Evolutionary conservation across 345 rosid genomes (phyloP), one percentile per base, ranked within the genome.

Genomic region (Cardamine resedifolia): DNA sequence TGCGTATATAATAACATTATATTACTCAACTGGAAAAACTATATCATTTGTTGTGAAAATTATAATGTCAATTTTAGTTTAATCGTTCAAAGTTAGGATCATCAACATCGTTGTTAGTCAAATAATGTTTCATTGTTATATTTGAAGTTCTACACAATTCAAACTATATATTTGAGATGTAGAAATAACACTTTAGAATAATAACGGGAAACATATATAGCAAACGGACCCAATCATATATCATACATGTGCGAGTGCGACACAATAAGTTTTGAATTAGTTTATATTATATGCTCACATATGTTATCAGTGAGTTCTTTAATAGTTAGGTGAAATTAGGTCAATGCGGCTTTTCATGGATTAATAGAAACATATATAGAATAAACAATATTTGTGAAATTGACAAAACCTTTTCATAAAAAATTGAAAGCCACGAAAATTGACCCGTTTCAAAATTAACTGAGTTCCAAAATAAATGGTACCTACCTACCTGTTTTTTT

Each of bases 281-380:
- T 15, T 23, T 36, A 20, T 58, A 18, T 24, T 18, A 44, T 21
- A 31, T 44, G 56, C 26, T 53, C 16, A 38, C 36, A 44, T 72
- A 61, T 61, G 38, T 34, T 31, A 44, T 55, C 1, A 64, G 1
- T 41, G 41, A 16, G 43, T 47, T 65, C 24, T 38, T 66, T 66
- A 28, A 8, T 28, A 59, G 53, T 67, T 74, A 23, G 69, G 78
- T 75, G 73, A 75, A 68, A n/a, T 60, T 67, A 75, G 69, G 78
- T 50, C 41, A 31, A 68, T 52, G 69, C 12, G 74, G 15, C 78
- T 68, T 68, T 68, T 75, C 64, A 43, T 68, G 16, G 6, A 34
- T 15, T 20, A 18, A 41, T 49, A 47, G 18, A 27, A 27, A 26
- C 58, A 38, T 38, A 20, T n/a, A n/a, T n/a, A n/a, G 5, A 74